Evolutionary conservation across 371 early-diverging fungal genomes (phyloP), one percentile per base, ranked within the genome.

Genomic region (Mucor racemosus): DNA sequence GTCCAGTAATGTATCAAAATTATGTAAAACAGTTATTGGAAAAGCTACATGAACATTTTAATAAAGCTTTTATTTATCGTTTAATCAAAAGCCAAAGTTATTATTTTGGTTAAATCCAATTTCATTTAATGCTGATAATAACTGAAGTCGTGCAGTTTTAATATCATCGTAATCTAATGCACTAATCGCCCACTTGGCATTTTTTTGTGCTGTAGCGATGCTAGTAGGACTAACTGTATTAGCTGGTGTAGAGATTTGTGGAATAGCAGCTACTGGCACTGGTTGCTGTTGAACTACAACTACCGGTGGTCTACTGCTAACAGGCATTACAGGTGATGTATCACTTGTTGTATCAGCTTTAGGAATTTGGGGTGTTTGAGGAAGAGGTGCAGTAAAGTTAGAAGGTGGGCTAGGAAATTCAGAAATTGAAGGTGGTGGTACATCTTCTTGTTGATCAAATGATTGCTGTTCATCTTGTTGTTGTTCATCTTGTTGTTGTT

Each of bases 111-210:
- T 80, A 54, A 66, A 83, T 1, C 83, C 83, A 50, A 83, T 56
- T 19, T 78, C 73, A 33, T 78, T 71, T 34, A 96, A 73, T 11
- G 98, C 97, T 61, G 86, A 79, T 60, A 92, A 83, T 50, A 98
- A 74, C 68, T 97, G 93, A 0, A 88, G 83, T 10, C 95, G 82
- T 0, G 99, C 97, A 0, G 94, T 92, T 5, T 79, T 73, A 14
- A 97, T 83, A 74, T 98, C 98, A 65, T 97, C 97, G 69, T 95
- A 98, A 60, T 97, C 92, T 21, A 98, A 72, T 0, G 99, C 95
- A 71, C 97, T 96, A 64, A 96, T 92, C 2, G 97, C 98, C 86
- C 92, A 97, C 65, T 92, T 90, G 8, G 96, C 87, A 60, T 89
- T 84, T 78, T 98, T 98, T 67, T 95, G 95, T 2, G 96, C 95